Evolutionary conservation across 306 rosid species (phyloP).

Genomic region (Comarum palustre): DNA sequence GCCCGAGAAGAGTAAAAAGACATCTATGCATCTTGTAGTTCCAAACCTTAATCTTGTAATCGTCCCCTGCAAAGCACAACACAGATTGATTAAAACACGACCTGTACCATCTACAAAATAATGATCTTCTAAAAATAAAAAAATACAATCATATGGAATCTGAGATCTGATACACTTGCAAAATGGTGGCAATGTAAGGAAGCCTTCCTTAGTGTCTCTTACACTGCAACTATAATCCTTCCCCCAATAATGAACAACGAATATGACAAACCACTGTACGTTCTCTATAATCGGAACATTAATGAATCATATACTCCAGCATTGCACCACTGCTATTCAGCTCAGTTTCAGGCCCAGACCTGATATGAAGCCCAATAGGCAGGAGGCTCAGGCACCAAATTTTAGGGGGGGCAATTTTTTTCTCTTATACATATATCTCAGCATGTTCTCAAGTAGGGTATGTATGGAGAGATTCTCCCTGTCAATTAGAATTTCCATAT

Average conservation of each 20-base stretch:
- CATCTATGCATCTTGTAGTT: constrained; percentile 96
- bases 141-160: neutral
- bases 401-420: no score
- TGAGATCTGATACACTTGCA: neutral
- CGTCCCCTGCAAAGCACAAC: constrained; percentile 70
- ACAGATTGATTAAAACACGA: neutral
- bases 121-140: no score
- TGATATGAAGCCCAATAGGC: no score
- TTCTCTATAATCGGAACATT: neutral
- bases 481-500: no score
- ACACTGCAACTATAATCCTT: neutral
- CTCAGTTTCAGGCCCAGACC: neutral
- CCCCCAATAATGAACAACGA: neutral
- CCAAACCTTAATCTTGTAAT: constrained; percentile 98
- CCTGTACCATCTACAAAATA: neutral
- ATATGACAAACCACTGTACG: neutral
- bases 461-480: no score
- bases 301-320: neutral
- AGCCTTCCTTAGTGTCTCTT: neutral
- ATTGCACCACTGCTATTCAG: neutral
- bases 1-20: constrained; percentile 91
- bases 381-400: no score
- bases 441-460: no score
- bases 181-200: neutral
- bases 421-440: no score